A percentile compares a stretch with the other conserved stretches of the same genome.
These are phyloP conservation scores for Sporisorium graminicola DNA, from an alignment of 1,284 basidiomycete species.

Conservation along the genomic window DNA sequence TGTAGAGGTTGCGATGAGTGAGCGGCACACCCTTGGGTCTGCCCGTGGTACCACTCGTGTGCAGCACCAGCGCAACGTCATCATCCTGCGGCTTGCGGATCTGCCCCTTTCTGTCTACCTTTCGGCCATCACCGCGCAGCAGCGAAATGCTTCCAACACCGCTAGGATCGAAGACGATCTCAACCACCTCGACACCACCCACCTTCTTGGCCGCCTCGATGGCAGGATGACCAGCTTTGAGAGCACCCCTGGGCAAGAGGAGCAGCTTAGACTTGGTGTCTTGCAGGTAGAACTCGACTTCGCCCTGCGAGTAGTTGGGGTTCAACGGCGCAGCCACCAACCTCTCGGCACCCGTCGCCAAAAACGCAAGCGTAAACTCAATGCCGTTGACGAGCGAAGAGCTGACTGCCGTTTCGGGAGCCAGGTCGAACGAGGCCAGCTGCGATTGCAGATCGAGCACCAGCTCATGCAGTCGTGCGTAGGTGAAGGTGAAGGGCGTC, in stretches of 20 bases:
- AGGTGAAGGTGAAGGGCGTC: conserved; percentile 51
- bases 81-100: conserved; percentile 49
- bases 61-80: conserved; percentile 74
- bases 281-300: conserved; percentile 70
- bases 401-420: conserved; percentile 57
- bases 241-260: conserved; percentile 63
- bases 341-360: conserved; percentile 68
- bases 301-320: conserved; percentile 70
- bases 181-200: conserved; percentile 58
- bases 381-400: conserved; percentile 69
- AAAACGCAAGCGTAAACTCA: conserved; percentile 70
- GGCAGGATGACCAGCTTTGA: conserved; percentile 44
- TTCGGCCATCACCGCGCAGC: conserved; percentile 37
- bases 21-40: conserved; percentile 74
- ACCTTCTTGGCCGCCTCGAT: conserved; percentile 54
- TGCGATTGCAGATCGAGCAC: conserved; percentile 59
- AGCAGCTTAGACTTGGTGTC: conserved; percentile 69
- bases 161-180: conserved; percentile 62
- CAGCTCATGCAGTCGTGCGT: conserved; percentile 46
- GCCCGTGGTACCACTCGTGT: conserved; percentile 77
- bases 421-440: conserved; percentile 51
- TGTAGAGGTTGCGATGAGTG: conserved; percentile 75
- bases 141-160: conserved; percentile 50
- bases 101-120: conserved; percentile 19
- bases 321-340: conserved; percentile 71